Percentiles rank a stretch among this genome's conserved stretches.
Evolutionary conservation across 352 stramenopile species (phyloP).

Genomic region (Phytopythium delawarense): DNA sequence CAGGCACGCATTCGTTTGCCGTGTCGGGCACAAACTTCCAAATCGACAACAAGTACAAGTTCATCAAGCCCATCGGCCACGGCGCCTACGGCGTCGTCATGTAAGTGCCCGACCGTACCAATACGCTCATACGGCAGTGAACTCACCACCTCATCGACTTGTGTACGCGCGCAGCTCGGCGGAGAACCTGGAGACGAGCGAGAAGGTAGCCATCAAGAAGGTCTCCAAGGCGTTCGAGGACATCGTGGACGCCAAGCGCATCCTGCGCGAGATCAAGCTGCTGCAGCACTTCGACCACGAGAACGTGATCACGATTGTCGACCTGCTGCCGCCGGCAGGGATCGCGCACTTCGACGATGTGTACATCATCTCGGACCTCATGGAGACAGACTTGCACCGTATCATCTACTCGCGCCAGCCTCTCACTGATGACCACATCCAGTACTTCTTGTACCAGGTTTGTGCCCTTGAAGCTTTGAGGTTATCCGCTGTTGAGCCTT

Average conservation of each 20-base stretch:
- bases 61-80: slow-evolving; percentile 94
- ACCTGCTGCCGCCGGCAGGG: slow-evolving; percentile 92
- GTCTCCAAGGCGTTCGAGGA: slow-evolving; percentile 94
- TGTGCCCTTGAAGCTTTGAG: neutral
- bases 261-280: slow-evolving; percentile 96
- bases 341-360: slow-evolving; percentile 96
- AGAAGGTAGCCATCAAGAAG: slow-evolving; percentile 89
- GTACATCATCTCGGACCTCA: slow-evolving; percentile 97
- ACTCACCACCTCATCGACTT: neutral
- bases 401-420: slow-evolving; percentile 97
- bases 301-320: slow-evolving; percentile 95
- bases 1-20: slow-evolving; percentile 72
- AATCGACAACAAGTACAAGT: slow-evolving; percentile 92
- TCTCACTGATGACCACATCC: slow-evolving; percentile 91
- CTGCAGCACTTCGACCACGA: slow-evolving; percentile 93
- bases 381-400: slow-evolving; percentile 97
- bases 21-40: slow-evolving; percentile 89
- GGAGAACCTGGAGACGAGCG: slow-evolving; percentile 72
- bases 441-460: slow-evolving; percentile 93
- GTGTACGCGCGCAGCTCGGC: slow-evolving; percentile 41
- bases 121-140: neutral
- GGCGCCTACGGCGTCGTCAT: slow-evolving; percentile 94
- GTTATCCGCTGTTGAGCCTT: neutral
- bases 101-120: slow-evolving; percentile 30
- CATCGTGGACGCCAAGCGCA: slow-evolving; percentile 99